Conservation (phyloP, 2,329 filamentous ascomycete genomes). For the Aspergillaceae sp. region DNA sequence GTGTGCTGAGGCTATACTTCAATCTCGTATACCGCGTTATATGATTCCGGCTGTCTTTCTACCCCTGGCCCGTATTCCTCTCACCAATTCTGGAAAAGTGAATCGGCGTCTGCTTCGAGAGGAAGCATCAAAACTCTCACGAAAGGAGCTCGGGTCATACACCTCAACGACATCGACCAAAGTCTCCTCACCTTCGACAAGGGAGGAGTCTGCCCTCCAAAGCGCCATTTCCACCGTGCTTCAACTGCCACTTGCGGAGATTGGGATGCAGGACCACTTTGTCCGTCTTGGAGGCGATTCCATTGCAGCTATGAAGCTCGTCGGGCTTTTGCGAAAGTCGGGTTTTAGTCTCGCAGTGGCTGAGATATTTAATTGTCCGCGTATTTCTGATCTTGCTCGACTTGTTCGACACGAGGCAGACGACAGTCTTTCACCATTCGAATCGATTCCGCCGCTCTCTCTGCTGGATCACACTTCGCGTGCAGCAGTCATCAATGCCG, state of each 20-base stretch:
- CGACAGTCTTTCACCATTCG: background rate
- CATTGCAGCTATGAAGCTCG: conserved; percentile 15
- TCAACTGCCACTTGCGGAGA: background rate
- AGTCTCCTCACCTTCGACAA: too few species aligned
- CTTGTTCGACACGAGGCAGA: background rate
- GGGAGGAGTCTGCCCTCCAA: background rate
- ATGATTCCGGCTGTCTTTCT: background rate
- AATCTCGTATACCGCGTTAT: background rate
- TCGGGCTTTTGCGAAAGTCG: background rate
- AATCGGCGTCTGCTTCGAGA: background rate
- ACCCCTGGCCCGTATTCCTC: background rate
- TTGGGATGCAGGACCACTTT: conserved; percentile 17
- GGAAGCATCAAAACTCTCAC: background rate
- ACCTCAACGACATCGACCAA: background rate
- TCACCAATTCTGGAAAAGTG: background rate
- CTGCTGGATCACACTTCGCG: background rate
- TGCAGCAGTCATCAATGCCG: background rate
- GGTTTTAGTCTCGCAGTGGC: background rate
- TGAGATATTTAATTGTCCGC: background rate
- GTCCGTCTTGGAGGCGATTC: conserved; percentile 24
- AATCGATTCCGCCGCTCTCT: background rate
- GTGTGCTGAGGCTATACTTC: too few species aligned
- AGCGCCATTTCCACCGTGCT: background rate
- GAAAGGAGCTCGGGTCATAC: background rate
- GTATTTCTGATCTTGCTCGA: background rate